Base-by-base conservation (phyloP, 2,329 filamentous ascomycete genomes). In the Xylariales sp. region DNA sequence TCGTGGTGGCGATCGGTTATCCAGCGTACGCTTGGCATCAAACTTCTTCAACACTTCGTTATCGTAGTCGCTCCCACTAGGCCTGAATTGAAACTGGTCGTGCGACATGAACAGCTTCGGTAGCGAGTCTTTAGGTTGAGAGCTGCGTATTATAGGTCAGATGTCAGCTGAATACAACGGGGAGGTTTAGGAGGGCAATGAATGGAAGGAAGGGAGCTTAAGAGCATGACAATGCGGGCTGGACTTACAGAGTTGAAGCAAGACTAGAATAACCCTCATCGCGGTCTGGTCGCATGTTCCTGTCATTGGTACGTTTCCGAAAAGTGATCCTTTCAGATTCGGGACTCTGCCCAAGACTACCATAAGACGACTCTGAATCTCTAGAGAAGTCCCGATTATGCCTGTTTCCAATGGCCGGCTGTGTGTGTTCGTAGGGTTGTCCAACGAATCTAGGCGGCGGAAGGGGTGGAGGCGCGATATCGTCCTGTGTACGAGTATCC, bases 21-120 rank as follows among this genome's bases (percentile, higher is more conserved):
- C 69, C n/a, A 67, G 49, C 0, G 59, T 62, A 25, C 67, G 62
- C 25, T 66, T 56, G 2, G 67, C 64, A 40, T 77, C 67, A n/a
- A 80, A 61, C 56, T 74, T 79, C 54, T 72, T 74, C 42, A 76
- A 69, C 51, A 78, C 66, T 36, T 60, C 65, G 41, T 63, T 68
- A 42, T 72, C 69, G 37, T 77, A 69, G 12, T 69, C 59, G 30
- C 45, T 59, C 13, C 40, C 45, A 11, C 45, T 71, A 60, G 48
- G 67, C 64, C 45, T 54, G 44, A 74, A 71, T 40, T 71, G 63
- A 40, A 66, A 74, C 27, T 64, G 68, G 46, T 64, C 69, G 47
- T 75, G 72, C 43, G 68, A 67, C 38, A 71, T 61, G 39, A 73
- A 70, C 34, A 76, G 60, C 24, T 63, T 54, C 1, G 60, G 50